A percentile compares a stretch with the other conserved stretches of the same genome.
Evolutionary conservation across 73 alveolate genomes (phyloP).

Genomic region (Vitrella brassicaformis): DNA sequence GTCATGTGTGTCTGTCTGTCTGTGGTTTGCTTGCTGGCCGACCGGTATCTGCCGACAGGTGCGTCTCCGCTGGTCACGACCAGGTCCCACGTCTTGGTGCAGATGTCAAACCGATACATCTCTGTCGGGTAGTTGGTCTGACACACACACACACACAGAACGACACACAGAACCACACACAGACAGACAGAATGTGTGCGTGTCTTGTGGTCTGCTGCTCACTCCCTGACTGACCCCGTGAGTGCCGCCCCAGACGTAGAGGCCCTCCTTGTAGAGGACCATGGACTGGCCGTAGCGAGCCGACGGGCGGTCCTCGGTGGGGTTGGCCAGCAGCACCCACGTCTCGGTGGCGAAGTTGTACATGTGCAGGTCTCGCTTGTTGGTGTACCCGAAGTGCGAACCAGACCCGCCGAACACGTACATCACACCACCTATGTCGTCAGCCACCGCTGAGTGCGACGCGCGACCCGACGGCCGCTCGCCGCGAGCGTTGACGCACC

Average conservation of each 20-base stretch:
- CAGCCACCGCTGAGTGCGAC: slow-evolving; percentile 35
- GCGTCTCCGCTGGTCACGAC: too few relatives aligned
- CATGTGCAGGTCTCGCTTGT: slow-evolving; percentile 30
- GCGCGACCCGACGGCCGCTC: slow-evolving; percentile 15
- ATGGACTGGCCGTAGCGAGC: slow-evolving; percentile 33
- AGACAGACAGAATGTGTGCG: too few relatives aligned
- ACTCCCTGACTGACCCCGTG: too few relatives aligned
- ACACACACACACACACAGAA: too few relatives aligned
- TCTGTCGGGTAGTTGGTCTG: slow-evolving; percentile 36
- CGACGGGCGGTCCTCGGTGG: slow-evolving; percentile 15
- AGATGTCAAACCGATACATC: slow-evolving; percentile 28
- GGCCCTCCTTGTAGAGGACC: slow-evolving; percentile 30
- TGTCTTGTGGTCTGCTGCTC: too few relatives aligned
- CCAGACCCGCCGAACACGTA: slow-evolving; percentile 35
- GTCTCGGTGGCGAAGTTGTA: slow-evolving; percentile 21
- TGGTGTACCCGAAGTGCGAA: slow-evolving; percentile 31
- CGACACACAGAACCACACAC: too few relatives aligned
- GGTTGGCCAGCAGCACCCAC: slow-evolving; percentile 21
- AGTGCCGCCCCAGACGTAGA: slow-evolving; percentile 38
- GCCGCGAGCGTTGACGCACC: neutral
- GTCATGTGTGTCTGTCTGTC: too few relatives aligned
- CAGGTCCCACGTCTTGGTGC: too few relatives aligned
- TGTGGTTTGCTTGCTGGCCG: too few relatives aligned
- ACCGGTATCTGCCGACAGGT: too few relatives aligned
- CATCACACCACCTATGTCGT: slow-evolving; percentile 33